Evolutionary conservation across 169 alveolate genomes (phyloP).

Genomic region (Plasmodium yoelii): DNA sequence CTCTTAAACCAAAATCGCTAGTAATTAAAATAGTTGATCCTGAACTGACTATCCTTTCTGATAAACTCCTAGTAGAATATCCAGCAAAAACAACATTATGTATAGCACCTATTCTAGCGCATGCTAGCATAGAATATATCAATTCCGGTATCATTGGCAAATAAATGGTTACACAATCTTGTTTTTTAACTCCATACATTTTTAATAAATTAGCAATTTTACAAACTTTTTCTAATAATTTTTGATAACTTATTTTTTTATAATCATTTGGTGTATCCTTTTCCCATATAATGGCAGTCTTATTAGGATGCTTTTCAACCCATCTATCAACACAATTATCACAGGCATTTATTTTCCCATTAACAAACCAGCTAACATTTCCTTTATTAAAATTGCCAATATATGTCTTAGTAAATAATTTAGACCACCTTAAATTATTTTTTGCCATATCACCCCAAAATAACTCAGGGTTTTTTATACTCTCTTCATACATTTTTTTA

Average conservation of each 20-base stretch:
- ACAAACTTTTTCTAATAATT: constrained; percentile 86
- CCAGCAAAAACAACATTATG: constrained; percentile 99
- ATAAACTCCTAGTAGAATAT: constrained; percentile 94
- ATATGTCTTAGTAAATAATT: constrained; percentile 78
- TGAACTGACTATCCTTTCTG: constrained; percentile 94
- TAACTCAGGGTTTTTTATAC: constrained; percentile 80
- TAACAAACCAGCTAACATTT: constrained; percentile 90
- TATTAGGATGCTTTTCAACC: constrained; percentile 91
- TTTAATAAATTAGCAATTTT: constrained; percentile 93
- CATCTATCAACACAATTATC: constrained; percentile 95
- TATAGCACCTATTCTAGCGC: constrained; percentile 98
- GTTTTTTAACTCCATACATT: constrained; percentile 93
- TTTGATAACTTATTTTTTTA: constrained; percentile 85
- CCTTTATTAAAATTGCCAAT: constrained; percentile 81
- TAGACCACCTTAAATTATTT: constrained; percentile 79
- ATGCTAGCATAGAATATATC: constrained; percentile 94
- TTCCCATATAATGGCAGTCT: constrained; percentile 91
- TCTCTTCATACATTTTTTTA: constrained; percentile 79
- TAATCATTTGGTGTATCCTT: constrained; percentile 89
- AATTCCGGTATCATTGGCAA: constrained; percentile 97
- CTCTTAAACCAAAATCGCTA: constrained; percentile 92
- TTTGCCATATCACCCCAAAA: constrained; percentile 83
- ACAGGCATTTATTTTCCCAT: constrained; percentile 93
- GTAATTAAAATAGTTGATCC: constrained; percentile 89
- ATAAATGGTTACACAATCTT: constrained; percentile 96